Base-by-base conservation (phyloP, 805 yeast genomes). In the Limtongozyma cylindracea region DNA sequence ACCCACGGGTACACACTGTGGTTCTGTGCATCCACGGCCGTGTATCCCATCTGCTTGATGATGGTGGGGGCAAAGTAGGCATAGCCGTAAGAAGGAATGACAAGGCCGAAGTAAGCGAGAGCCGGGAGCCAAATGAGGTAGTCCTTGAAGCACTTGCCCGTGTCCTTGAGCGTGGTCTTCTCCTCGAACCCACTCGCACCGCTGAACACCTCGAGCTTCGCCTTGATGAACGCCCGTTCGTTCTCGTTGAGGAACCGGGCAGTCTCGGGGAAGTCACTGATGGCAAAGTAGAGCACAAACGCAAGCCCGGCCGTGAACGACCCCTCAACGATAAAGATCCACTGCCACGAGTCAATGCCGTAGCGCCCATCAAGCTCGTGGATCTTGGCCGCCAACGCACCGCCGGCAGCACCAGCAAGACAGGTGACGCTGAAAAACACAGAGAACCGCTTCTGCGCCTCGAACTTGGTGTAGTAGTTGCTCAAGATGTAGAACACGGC, bases 1-100 rank as follows among this genome's bases (percentile, higher is more conserved):
- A 74, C 51, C 82, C 91, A 78, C 11, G 92, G 91, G 31, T 77
- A 80, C 21, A 78, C 74, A 0, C 91, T 71, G 45, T 68, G 69
- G 24, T 70, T 59, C 41, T 78, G 78, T 7, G 91, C 84, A 25
- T 59, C 50, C 33, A 65, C 70, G 3, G 76, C 67, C 3, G 76
- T 56, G 49, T 68, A 55, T 11, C 72, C 70, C 47, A 70, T 48
- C 19, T 56, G 42, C 23, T 47, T 48, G 36, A 70, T 65, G 36
- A 70, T 70, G 15, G 70, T 50, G 19, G 76, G 65, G 11, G 78
- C 68, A 38, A 70, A 70, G 39, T 61, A 69, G 10, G 80, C 78
- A 34, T 68, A 69, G 19, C 77, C 71, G 32, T 71, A 71, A 10
- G 77, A 56, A n/a, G 78, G 77, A 27, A 70, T 59, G 33, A 70